Conservation (phyloP, 805 yeast species). For the Starmerella floricola region DNA sequence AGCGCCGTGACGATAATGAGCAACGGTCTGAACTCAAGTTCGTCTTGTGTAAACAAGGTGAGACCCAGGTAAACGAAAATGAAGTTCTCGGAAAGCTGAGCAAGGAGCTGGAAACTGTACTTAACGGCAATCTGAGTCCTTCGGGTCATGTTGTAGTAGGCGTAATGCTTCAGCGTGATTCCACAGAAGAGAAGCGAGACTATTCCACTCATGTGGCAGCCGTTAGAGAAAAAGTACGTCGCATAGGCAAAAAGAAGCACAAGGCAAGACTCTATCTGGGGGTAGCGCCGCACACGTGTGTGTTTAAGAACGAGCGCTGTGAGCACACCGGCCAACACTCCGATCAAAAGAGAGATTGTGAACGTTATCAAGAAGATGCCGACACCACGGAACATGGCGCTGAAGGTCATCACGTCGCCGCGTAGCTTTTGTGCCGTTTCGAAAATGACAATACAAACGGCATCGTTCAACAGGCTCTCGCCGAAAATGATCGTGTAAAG, state of each 20-base stretch:
- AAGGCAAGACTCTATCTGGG: conserved; percentile 93
- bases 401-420: conserved; percentile 62
- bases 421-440: conserved; percentile 96
- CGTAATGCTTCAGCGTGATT: conserved; percentile 91
- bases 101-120: conserved; percentile 84
- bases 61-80: conserved; percentile 90
- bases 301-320: conserved; percentile 86
- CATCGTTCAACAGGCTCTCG: conserved; percentile 89
- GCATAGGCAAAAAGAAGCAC: conserved; percentile 86
- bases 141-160: conserved; percentile 93
- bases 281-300: conserved; percentile 82
- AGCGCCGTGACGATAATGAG: conserved; percentile 79
- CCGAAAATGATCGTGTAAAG: conserved; percentile 95
- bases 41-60: conserved; percentile 91
- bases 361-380: conserved; percentile 89
- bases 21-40: conserved; percentile 85
- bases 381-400: conserved; percentile 66
- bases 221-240: conserved; percentile 93
- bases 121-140: conserved; percentile 94
- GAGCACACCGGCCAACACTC: conserved; percentile 72
- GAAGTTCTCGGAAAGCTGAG: conserved; percentile 91
- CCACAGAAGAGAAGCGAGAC: conserved; percentile 93
- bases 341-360: conserved; percentile 80
- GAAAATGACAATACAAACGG: conserved; percentile 96
- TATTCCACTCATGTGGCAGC: conserved; percentile 98